Evolutionary conservation across 2,329 filamentous ascomycete species (phyloP).

Genomic region (Penicillium decumbens): DNA sequence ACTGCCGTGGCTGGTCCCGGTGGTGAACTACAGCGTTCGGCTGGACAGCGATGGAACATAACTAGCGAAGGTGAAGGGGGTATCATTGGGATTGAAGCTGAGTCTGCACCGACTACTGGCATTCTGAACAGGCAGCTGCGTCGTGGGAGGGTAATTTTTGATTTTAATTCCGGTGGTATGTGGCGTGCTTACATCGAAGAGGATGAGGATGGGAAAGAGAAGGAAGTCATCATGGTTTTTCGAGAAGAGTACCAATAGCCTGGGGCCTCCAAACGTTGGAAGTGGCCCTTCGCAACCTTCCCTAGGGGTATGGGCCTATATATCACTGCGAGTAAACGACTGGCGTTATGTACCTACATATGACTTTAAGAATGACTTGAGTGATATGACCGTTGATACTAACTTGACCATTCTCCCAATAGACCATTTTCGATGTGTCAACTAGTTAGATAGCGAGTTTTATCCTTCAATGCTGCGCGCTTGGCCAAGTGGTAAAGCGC

Average conservation of each 20-base stretch:
- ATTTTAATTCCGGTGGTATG: slow-evolving; percentile 85
- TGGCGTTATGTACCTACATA: too few relatives aligned
- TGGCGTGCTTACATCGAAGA: slow-evolving; percentile 67
- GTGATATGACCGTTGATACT: too few relatives aligned
- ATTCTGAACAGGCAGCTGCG: slow-evolving; percentile 29
- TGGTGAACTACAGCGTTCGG: slow-evolving; percentile 70
- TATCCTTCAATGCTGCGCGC: too few relatives aligned
- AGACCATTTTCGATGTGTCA: too few relatives aligned
- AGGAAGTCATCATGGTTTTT: slow-evolving; percentile 44
- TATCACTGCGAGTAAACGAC: too few relatives aligned
- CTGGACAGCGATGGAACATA: slow-evolving; percentile 65
- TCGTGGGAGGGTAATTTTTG: slow-evolving; percentile 58
- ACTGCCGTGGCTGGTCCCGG: slow-evolving; percentile 62
- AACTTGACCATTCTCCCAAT: too few relatives aligned
- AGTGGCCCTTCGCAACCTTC: too few relatives aligned
- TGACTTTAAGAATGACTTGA: too few relatives aligned
- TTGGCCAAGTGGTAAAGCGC: too few relatives aligned
- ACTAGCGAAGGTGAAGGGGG: slow-evolving; percentile 79
- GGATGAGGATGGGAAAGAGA: slow-evolving; percentile 27
- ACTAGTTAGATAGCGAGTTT: too few relatives aligned
- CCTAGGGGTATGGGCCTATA: too few relatives aligned
- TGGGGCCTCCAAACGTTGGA: too few relatives aligned
- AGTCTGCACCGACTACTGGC: slow-evolving; percentile 53
- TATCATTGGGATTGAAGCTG: slow-evolving; percentile 64
- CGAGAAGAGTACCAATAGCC: slow-evolving; percentile 34